Evolutionary conservation across 169 alveolate genomes (phyloP).

Genomic region (Cryptosporidium viatorum): DNA sequence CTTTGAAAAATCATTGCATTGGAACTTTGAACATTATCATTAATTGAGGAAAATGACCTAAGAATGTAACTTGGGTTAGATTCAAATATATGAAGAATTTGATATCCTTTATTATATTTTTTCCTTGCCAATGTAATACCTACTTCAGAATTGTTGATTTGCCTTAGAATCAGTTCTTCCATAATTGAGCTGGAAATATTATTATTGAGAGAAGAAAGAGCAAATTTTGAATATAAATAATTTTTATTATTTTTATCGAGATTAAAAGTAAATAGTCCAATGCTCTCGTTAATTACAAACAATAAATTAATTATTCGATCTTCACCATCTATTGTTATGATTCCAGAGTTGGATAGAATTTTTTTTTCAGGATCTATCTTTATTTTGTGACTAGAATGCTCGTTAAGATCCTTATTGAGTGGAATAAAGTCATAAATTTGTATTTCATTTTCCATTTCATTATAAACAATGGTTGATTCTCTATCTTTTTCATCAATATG

Average conservation of each 20-base stretch:
- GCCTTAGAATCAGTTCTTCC: background rate
- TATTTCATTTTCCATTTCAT: conserved; percentile 7
- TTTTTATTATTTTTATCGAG: background rate
- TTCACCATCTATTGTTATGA: background rate
- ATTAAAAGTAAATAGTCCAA: conserved; percentile 16
- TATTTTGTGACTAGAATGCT: background rate
- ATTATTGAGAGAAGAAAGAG: background rate
- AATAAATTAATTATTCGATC: background rate
- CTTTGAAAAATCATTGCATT: background rate
- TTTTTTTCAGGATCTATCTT: background rate
- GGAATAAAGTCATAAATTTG: background rate
- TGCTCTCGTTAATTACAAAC: background rate
- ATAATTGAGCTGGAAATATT: background rate
- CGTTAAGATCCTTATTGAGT: background rate
- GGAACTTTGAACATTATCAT: conserved; percentile 15
- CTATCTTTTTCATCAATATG: background rate
- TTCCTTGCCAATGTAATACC: conserved; percentile 15
- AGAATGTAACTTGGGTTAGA: background rate
- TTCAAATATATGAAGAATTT: conserved; percentile 36
- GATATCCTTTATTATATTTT: background rate
- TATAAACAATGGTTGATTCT: background rate
- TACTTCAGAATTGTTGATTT: background rate
- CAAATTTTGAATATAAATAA: background rate
- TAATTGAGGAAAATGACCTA: conserved; percentile 29
- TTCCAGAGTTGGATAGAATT: conserved; percentile 27